Base-by-base conservation (phyloP, 2,329 filamentous ascomycete species). In the Trichoderma sp. region DNA sequence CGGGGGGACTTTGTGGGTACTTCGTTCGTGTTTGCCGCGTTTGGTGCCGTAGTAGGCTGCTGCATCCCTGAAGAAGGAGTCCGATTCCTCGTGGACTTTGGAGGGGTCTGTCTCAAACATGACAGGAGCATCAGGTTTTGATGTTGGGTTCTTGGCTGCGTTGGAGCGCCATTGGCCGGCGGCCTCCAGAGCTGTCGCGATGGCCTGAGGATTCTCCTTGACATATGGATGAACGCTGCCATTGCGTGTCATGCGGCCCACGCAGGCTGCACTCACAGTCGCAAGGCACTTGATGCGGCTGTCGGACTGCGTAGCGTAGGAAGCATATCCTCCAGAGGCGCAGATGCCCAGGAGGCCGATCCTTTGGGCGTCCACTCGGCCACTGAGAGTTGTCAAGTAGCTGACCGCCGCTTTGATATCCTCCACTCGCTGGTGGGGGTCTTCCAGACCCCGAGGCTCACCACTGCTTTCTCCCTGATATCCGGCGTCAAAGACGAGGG, bases 321-420 rank as follows among this genome's bases (percentile, higher is more conserved):
- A 70, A 2, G 72, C 75, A 60, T 81, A 82, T 10, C 78, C 79
- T 14, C 81, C 80, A 0, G 75, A 76, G 1, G 76, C 78, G 65
- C 80, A 82, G 64, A 83, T 79, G 2, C 81, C 81, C 0, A 82
- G 71, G 1, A 77, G 76, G 4, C 76, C 80, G 37, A 83, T 82
- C n/a, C 72, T 71, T 1, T 77, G 70, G 0, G 74, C 63, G 66
- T 81, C 74, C 21, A 82, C 76, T 18, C 30, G 39, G 2, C 74
- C 70, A 3, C 73, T 64, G 1, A 75, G 74, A 0, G 70, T 75
- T 1, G 72, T 46, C 2, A 82, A 72, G 69, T 77, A 82, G 32
- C 75, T 77, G 8, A 81, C 78, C 11, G 77, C 81, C 52, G 70
- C 68, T 39, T 74, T 76, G 61, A 77, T 71, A 60, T 82, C 81